Conservation (phyloP, 208 protist species). For the Phytomonas francai region DNA sequence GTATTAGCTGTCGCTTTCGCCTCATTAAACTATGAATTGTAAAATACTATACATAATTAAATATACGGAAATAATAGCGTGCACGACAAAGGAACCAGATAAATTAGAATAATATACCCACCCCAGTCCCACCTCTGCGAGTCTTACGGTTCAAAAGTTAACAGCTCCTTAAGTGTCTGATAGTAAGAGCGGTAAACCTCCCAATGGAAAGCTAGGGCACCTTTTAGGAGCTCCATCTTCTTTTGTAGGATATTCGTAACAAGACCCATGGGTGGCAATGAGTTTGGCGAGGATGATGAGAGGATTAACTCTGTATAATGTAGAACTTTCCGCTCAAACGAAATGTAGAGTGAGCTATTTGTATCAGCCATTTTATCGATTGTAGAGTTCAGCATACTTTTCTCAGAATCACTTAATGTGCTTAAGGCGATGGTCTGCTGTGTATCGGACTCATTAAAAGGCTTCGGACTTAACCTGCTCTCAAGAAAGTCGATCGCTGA, state of each 20-base stretch:
- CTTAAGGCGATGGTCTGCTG: slow-evolving; percentile 8
- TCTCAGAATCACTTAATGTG: slow-evolving; percentile 39
- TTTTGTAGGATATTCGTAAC: slow-evolving; percentile 39
- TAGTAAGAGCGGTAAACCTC: slow-evolving; percentile 68
- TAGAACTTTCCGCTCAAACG: slow-evolving; percentile 63
- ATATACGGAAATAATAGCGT: slow-evolving; percentile 15
- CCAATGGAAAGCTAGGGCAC: slow-evolving; percentile 57
- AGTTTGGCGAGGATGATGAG: slow-evolving; percentile 1
- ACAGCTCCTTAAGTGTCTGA: slow-evolving; percentile 17
- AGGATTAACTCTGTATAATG: slow-evolving; percentile 26
- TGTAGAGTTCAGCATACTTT: slow-evolving; percentile 25
- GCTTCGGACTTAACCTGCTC: slow-evolving; percentile 7
- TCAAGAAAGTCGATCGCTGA: slow-evolving; percentile 38
- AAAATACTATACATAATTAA: slow-evolving; percentile 2
- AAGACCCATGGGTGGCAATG: slow-evolving; percentile 36
- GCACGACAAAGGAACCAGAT: slow-evolving; percentile 17
- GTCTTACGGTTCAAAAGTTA: neutral
- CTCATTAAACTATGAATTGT: neutral
- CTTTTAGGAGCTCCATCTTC: slow-evolving; percentile 24
- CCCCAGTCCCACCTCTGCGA: too few relatives aligned
- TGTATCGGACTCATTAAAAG: slow-evolving; percentile 5
- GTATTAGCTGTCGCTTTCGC: neutral
- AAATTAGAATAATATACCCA: too few relatives aligned
- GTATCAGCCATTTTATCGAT: slow-evolving; percentile 85
- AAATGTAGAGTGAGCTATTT: slow-evolving; percentile 45